Conservation (phyloP, 768 basidiomycete genomes). For the Tephrocybe rancida region DNA sequence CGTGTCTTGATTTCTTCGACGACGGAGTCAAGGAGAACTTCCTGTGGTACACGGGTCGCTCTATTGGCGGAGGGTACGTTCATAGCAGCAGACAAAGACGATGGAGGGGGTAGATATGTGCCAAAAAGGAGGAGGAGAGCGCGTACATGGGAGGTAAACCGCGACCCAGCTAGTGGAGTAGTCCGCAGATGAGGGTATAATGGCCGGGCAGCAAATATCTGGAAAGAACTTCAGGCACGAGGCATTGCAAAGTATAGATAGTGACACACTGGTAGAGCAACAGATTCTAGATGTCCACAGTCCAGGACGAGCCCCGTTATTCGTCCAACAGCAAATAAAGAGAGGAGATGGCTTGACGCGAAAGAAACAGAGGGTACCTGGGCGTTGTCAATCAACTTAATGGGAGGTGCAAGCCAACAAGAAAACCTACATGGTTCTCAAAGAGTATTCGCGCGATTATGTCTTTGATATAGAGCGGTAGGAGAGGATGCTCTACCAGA, state of each 20-base stretch:
- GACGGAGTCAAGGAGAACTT: conserved; percentile 77
- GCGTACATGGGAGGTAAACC: conserved; percentile 79
- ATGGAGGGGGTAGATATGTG: conserved; percentile 81
- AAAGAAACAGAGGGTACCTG: conserved; percentile 96
- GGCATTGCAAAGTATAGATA: not conserved
- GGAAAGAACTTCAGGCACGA: not conserved
- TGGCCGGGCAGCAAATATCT: conserved; percentile 92
- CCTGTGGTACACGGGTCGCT: conserved; percentile 70
- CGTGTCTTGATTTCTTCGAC: conserved; percentile 91
- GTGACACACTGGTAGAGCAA: conserved; percentile 78
- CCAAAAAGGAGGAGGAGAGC: conserved; percentile 83
- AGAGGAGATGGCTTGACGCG: conserved; percentile 83
- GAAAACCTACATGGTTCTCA: conserved; percentile 74
- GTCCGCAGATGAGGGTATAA: conserved; percentile 81
- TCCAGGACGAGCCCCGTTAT: conserved; percentile 95
- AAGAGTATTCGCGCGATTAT: conserved; percentile 85
- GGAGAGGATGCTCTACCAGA: conserved; percentile 84
- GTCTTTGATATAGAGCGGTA: conserved; percentile 88
- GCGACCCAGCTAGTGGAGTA: conserved; percentile 85
- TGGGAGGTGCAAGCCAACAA: not conserved
- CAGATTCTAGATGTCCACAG: conserved; percentile 90
- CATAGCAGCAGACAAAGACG: conserved; percentile 63
- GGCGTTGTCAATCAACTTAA: not conserved
- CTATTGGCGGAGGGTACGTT: conserved; percentile 66
- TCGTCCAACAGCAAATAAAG: conserved; percentile 83